phyloP scores from a whole-genome alignment of 2,329 filamentous ascomycete species.

The Neonectria hederae region DNA sequence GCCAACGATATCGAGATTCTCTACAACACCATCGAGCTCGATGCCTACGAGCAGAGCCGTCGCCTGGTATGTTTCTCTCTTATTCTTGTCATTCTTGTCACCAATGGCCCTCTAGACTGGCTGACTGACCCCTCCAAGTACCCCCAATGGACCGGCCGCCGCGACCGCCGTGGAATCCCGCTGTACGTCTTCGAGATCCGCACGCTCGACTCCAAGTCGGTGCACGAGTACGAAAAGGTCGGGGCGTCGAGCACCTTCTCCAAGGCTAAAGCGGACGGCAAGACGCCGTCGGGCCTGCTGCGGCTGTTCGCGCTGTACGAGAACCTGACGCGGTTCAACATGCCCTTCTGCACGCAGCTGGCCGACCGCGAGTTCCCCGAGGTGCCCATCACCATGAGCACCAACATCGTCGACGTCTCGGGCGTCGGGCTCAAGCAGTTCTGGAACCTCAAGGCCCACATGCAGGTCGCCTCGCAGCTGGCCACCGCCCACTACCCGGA shows the following conservation, averaged over 20 bases:
- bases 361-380: slow-evolving; percentile 74
- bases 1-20: slow-evolving; percentile 81
- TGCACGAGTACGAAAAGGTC: slow-evolving; percentile 79
- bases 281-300: slow-evolving; percentile 78
- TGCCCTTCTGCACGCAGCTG: slow-evolving; percentile 84
- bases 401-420: slow-evolving; percentile 93
- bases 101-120: background rate
- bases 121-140: slow-evolving; percentile 67
- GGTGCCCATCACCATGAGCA: slow-evolving; percentile 91
- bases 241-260: slow-evolving; percentile 64
- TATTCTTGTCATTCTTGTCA: background rate
- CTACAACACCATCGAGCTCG: slow-evolving; percentile 86
- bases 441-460: slow-evolving; percentile 92
- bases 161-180: slow-evolving; percentile 90
- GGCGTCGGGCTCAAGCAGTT: slow-evolving; percentile 91
- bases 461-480: slow-evolving; percentile 89
- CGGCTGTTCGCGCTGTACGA: slow-evolving; percentile 94
- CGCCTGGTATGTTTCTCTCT: slow-evolving; percentile 65
- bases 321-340: slow-evolving; percentile 85
- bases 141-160: slow-evolving; percentile 92
- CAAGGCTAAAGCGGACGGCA: slow-evolving; percentile 71
- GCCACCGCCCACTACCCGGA: slow-evolving; percentile 96
- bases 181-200: slow-evolving; percentile 91
- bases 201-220: slow-evolving; percentile 82
- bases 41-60: slow-evolving; percentile 83